A percentile compares a stretch with the other conserved stretches of the same genome.
These are phyloP conservation scores for Daedaleopsis sinensis DNA, from an alignment of 768 basidiomycete genomes.

Conservation along the genomic window DNA sequence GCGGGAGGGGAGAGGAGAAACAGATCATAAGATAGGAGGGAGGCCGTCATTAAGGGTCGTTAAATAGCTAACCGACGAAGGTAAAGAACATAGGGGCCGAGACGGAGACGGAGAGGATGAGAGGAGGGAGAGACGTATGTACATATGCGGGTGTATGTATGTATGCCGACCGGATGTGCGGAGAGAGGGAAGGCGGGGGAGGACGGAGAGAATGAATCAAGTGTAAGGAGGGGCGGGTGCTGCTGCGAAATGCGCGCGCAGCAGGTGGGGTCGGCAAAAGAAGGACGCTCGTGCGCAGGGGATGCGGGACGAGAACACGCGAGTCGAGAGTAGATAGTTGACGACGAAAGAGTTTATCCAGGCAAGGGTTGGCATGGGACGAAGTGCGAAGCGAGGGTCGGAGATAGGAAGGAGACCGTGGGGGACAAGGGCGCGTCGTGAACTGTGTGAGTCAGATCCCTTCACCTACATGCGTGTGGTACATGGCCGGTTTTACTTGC, in stretches of 20 bases:
- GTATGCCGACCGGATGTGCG: not conserved
- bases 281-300: conserved; percentile 5
- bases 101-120: not conserved
- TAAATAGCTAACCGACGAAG: conserved; percentile 22
- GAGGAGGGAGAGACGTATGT: conserved; percentile 4
- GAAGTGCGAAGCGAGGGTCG: not conserved
- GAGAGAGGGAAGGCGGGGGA: not conserved
- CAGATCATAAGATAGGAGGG: conserved; percentile 17
- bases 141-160: conserved; percentile 19
- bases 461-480: conserved; percentile 12
- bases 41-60: conserved; percentile 23
- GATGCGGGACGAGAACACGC: conserved; percentile 4
- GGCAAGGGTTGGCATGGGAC: not conserved
- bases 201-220: not conserved
- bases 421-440: not conserved
- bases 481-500: conserved; percentile 15
- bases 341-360: conserved; percentile 1
- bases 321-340: not conserved
- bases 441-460: not conserved
- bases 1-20: not conserved
- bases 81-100: conserved; percentile 1
- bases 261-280: conserved; percentile 14
- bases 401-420: conserved; percentile 4
- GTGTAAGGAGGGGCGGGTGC: conserved; percentile 20
- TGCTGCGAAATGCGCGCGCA: conserved; percentile 6